Base-by-base conservation (phyloP, 2,329 filamentous ascomycete species). In the Amylocarpus encephaloides region DNA sequence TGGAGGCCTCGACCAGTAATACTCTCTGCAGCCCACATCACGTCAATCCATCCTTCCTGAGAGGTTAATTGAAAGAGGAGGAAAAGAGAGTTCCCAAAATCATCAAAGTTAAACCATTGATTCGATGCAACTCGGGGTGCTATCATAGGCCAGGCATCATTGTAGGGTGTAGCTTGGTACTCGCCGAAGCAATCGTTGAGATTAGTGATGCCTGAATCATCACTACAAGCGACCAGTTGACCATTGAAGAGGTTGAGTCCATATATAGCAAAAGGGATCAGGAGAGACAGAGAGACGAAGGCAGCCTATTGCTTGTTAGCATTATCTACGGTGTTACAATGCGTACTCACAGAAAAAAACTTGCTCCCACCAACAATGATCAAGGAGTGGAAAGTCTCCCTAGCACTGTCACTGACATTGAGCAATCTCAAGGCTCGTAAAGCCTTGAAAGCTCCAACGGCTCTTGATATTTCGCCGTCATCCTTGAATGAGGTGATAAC, bases 21-120 rank as follows among this genome's bases (percentile, higher is more conserved):
- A 30, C 82, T 80, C 71, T 95, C 87, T 1, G 84, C 85, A 32
- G 80, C 79, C 72, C 87, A 91, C 65, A 93, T 88, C n/a, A 95
- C 89, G 66, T 95, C 90, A 10, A 84, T 83, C 93, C 94, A 98
- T 32, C 93, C 93, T 74, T 98, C 94, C 68, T 98, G 93, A 46
- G 92, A 97, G 38, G 97, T 92, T 69, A 98, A 96, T 67, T 97
- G 91, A 72, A 96, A 98, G 52, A 98, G 86, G 54, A 95, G 94
- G 72, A 97, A 97, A 32, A 98, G 76, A 0, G 92, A 86, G 48
- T 88, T 80, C n/a, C 86, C 88, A 62, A 98, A 98, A 64, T 94
- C 86, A 67, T 98, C 93, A 64, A 98, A 98, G 66, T 86, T 86
- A 70, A 86, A 97, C 64, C 82, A 95, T 0, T 85, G 82, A 62